Conservation (phyloP, 2,329 filamentous ascomycete genomes). For the Lasiodiplodia gonubiensis region DNA sequence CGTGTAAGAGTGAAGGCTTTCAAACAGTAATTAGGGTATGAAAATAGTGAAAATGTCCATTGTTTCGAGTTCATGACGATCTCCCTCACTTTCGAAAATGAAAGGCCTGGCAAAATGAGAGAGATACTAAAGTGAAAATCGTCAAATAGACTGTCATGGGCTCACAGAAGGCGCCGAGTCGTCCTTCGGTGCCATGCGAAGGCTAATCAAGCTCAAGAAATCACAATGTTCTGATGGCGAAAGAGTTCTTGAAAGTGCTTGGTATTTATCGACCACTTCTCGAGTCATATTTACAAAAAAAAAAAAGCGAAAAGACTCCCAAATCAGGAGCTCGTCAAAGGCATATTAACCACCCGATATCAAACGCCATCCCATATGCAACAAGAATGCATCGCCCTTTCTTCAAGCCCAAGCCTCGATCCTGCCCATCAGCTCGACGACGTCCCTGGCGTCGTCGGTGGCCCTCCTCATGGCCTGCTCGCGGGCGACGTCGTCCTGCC, state of each 20-base stretch:
- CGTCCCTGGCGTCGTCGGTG: slow-evolving; percentile 2
- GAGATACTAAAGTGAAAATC: too few relatives aligned
- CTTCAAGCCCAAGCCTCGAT: slow-evolving; percentile 6
- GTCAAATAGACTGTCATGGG: too few relatives aligned
- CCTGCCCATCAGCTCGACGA: slow-evolving; percentile 19
- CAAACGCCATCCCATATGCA: slow-evolving; percentile 8
- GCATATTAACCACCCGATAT: neutral
- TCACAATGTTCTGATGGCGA: neutral
- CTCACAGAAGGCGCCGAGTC: too few relatives aligned
- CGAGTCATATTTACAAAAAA: neutral
- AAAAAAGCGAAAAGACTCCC: neutral
- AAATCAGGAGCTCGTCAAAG: neutral
- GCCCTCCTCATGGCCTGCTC: neutral
- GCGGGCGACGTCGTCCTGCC: neutral
- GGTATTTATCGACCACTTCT: neutral
- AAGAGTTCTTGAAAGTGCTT: neutral
- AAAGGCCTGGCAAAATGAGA: too few relatives aligned
- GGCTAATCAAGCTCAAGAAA: neutral
- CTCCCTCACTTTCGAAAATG: too few relatives aligned
- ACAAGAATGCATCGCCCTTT: too few relatives aligned
- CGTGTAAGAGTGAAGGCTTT: too few relatives aligned
- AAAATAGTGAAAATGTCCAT: too few relatives aligned
- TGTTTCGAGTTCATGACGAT: too few relatives aligned
- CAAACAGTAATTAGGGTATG: too few relatives aligned
- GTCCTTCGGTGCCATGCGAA: too few relatives aligned